Evolutionary conservation across 805 yeast species (phyloP).

Genomic region (Cyberlindnera nakhonratchasimensis): DNA sequence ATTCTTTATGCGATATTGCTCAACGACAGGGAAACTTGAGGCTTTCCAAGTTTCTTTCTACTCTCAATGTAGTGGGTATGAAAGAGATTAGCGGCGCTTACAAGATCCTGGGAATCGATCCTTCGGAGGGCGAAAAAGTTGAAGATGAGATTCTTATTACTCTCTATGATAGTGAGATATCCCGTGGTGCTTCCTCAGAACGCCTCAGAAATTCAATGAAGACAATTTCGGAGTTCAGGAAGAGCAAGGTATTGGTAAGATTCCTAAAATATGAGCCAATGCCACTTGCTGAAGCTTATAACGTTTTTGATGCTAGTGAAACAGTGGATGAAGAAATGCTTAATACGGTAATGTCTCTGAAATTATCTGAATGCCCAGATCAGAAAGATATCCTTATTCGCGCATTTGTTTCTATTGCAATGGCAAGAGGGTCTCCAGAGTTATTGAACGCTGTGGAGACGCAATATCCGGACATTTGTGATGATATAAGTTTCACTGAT

Average conservation of each 20-base stretch:
- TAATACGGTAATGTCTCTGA: conserved; percentile 68
- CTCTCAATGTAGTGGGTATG: conserved; percentile 51
- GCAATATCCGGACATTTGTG: conserved; percentile 30
- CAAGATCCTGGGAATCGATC: conserved; percentile 32
- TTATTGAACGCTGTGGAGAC: conserved; percentile 51
- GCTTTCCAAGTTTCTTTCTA: conserved; percentile 41
- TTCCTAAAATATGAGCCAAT: conserved; percentile 47
- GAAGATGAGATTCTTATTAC: conserved; percentile 32
- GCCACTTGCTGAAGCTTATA: conserved; percentile 48
- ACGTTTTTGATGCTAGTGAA: conserved; percentile 45
- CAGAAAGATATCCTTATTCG: conserved; percentile 43
- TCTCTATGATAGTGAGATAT: conserved; percentile 32
- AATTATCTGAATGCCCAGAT: conserved; percentile 49
- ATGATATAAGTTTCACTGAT: conserved; percentile 31
- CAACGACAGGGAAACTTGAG: conserved; percentile 45
- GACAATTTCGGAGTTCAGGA: conserved; percentile 36
- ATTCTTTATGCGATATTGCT: conserved; percentile 51
- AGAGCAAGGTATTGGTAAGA: conserved; percentile 33
- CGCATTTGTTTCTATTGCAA: conserved; percentile 61
- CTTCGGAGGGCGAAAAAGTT: conserved; percentile 22
- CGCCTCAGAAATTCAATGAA: conserved; percentile 38
- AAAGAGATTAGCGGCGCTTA: conserved; percentile 43
- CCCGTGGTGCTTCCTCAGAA: conserved; percentile 20
- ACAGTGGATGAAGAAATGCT: conserved; percentile 67
- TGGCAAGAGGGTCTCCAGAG: conserved; percentile 51